Conservation (phyloP, 148 eudicot species). For the Vaccinium macrocarpon region DNA sequence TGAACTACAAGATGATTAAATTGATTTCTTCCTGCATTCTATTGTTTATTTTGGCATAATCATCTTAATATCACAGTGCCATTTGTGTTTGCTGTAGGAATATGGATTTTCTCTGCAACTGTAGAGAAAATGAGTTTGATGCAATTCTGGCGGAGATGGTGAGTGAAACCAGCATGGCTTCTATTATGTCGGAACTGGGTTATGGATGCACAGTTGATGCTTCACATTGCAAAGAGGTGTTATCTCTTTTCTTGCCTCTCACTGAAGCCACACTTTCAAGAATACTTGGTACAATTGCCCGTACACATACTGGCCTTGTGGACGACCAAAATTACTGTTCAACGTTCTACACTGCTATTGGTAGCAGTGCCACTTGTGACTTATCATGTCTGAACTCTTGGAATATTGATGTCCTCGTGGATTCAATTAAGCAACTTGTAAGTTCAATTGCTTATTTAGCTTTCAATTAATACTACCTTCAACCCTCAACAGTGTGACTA, state of each 20-base stretch:
- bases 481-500: not conserved
- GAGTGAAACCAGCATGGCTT: conserved; percentile 15
- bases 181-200: conserved; percentile 14
- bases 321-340: conserved; percentile 7
- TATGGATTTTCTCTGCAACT: not conserved
- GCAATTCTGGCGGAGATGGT: conserved; percentile 14
- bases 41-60: not conserved
- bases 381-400: not conserved
- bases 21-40: not conserved
- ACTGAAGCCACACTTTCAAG: conserved; percentile 20
- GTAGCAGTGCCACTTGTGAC: not conserved
- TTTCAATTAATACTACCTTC: not conserved
- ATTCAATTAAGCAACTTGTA: conserved; percentile 20
- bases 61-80: not conserved
- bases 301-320: conserved; percentile 16
- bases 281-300: conserved; percentile 17
- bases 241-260: conserved; percentile 18
- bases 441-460: conserved; percentile 8
- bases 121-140: conserved; percentile 10
- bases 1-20: not conserved
- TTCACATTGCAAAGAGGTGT: conserved; percentile 20
- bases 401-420: conserved; percentile 19
- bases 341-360: conserved; percentile 14
- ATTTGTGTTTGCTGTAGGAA: not conserved
- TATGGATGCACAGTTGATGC: conserved; percentile 17